phyloP scores from a whole-genome alignment of 2,329 filamentous ascomycete species.

The Nigrograna mackinnonii region DNA sequence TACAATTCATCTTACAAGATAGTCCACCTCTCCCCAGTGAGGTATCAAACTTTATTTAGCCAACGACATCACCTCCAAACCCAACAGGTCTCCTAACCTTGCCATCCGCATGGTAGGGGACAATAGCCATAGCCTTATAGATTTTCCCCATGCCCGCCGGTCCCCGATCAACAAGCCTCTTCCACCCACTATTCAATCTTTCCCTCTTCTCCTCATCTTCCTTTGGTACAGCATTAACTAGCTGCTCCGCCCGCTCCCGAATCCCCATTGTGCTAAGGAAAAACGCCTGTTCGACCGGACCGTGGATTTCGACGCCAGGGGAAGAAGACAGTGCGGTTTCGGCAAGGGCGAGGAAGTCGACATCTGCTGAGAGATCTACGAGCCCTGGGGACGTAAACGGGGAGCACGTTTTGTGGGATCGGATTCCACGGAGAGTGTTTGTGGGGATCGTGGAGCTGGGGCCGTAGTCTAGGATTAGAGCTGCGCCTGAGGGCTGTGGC shows the following conservation, averaged over 20 bases:
- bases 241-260: constrained; percentile 42
- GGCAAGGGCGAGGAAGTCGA: constrained; percentile 87
- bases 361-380: constrained; percentile 89
- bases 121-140: constrained; percentile 89
- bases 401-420: constrained; percentile 73
- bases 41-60: neutral
- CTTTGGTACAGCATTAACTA: constrained; percentile 15
- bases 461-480: constrained; percentile 95
- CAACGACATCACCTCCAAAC: constrained; percentile 73
- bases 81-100: constrained; percentile 80
- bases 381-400: constrained; percentile 80
- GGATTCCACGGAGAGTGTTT: constrained; percentile 90
- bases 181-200: constrained; percentile 75
- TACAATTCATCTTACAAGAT: too few relatives aligned
- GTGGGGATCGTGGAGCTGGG: constrained; percentile 76
- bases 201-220: constrained; percentile 29
- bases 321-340: constrained; percentile 78
- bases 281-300: constrained; percentile 81
- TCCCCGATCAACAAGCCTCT: constrained; percentile 79
- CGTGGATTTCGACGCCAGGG: constrained; percentile 85
- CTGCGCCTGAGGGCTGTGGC: constrained; percentile 73
- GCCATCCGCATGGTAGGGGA: constrained; percentile 61
- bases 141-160: constrained; percentile 89
- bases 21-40: too few relatives aligned
- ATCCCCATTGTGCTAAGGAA: constrained; percentile 86